Conservation (phyloP, 2,329 filamentous ascomycete genomes). For the Pseudogymnoascus sp. region DNA sequence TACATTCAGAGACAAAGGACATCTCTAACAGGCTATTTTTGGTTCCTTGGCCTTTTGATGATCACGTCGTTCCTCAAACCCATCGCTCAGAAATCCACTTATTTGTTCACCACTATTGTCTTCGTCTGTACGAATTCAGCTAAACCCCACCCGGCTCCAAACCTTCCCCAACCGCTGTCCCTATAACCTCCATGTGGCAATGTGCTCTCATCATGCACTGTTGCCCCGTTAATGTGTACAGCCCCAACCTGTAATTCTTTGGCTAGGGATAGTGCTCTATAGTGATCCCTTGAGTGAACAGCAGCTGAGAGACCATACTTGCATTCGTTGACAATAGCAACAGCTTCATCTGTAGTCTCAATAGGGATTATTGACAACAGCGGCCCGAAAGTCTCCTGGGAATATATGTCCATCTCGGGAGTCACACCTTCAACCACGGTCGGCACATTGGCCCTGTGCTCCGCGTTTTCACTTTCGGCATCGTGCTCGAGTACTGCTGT, state of each 20-base stretch:
- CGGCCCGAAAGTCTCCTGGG: constrained; percentile 19
- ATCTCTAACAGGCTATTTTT: neutral
- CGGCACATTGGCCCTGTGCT: constrained; percentile 4
- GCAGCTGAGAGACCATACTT: constrained; percentile 19
- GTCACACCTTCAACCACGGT: constrained; percentile 17
- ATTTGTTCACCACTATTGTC: constrained; percentile 18
- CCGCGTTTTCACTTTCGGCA: neutral
- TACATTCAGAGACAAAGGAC: neutral
- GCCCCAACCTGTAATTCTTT: constrained; percentile 15
- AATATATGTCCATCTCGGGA: constrained; percentile 16
- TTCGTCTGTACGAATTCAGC: constrained; percentile 56
- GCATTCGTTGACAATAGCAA: constrained; percentile 14
- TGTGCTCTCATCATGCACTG: constrained; percentile 19
- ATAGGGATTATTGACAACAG: constrained; percentile 14
- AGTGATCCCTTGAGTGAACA: constrained; percentile 13
- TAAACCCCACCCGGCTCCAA: constrained; percentile 32
- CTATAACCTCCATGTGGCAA: constrained; percentile 21
- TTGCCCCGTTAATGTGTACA: constrained; percentile 19
- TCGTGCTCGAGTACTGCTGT: constrained; percentile 14
- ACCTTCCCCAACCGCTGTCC: constrained; percentile 21
- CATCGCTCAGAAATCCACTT: neutral
- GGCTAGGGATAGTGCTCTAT: constrained; percentile 10
- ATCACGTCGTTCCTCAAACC: neutral
- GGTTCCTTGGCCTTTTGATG: neutral
- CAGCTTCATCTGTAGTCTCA: constrained; percentile 14